Conservation (phyloP, 331 rosid species). For the Arachis monticola region DNA sequence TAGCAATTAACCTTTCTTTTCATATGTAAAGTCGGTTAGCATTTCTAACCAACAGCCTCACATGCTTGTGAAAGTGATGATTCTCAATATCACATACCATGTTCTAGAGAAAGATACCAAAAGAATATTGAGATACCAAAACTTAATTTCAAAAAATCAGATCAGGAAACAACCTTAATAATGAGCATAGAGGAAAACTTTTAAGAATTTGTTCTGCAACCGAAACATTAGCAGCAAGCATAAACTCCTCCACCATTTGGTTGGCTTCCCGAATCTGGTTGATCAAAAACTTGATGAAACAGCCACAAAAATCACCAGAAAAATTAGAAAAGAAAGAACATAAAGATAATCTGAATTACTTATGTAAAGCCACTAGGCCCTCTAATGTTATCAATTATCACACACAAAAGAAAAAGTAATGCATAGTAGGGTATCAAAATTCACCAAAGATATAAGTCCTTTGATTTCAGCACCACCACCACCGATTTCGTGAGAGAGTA, state of each 20-base stretch:
- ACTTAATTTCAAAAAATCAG: constrained; percentile 13
- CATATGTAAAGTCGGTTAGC: constrained; percentile 11
- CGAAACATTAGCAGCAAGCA: constrained; percentile 98
- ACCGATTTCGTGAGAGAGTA: too few species aligned
- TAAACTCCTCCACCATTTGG: constrained; percentile 99
- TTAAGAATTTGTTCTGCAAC: constrained; percentile 89
- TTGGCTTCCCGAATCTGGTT: constrained; percentile 97
- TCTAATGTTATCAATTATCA: too few species aligned
- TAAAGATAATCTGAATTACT: too few species aligned
- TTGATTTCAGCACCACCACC: too few species aligned
- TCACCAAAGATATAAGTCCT: too few species aligned
- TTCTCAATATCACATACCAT: background rate
- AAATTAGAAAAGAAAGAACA: too few species aligned
- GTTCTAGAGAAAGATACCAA: background rate
- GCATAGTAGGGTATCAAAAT: too few species aligned
- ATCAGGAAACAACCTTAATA: constrained; percentile 66
- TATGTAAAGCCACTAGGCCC: too few species aligned
- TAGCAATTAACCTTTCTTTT: constrained; percentile 31
- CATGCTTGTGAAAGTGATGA: constrained; percentile 23
- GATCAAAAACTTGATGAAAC: too few species aligned
- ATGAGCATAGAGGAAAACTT: constrained; percentile 74
- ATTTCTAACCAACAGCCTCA: constrained; percentile 11
- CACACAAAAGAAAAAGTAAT: too few species aligned
- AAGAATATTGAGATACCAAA: background rate
- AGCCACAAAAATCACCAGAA: too few species aligned